Percentiles rank a stretch among this genome's conserved stretches.
These are phyloP conservation scores for Trichosporon sp. DNA, from an alignment of 1,284 basidiomycete species.

Conservation along the genomic window DNA sequence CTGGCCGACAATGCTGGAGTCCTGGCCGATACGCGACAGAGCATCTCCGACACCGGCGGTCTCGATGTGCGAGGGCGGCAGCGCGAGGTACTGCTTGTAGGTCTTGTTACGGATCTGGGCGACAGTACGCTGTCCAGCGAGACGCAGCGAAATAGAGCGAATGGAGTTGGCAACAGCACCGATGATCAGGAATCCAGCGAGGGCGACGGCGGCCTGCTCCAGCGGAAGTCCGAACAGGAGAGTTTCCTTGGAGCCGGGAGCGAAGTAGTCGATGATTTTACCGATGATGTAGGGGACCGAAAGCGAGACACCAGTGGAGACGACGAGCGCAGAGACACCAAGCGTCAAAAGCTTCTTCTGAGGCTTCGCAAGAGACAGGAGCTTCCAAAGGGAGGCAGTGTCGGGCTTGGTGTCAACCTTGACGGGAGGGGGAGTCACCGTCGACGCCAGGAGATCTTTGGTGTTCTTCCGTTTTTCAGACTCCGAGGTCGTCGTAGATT, in stretches of 20 bases:
- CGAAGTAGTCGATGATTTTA: slow-evolving; percentile 48
- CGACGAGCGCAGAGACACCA: slow-evolving; percentile 35
- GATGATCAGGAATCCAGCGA: slow-evolving; percentile 34
- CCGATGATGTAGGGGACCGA: slow-evolving; percentile 45
- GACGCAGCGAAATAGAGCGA: slow-evolving; percentile 38
- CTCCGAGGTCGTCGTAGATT: slow-evolving; percentile 1
- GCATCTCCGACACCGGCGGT: slow-evolving; percentile 45
- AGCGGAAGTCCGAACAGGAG: slow-evolving; percentile 43
- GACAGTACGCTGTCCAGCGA: slow-evolving; percentile 47
- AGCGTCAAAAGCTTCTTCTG: slow-evolving; percentile 41
- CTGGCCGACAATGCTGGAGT: slow-evolving; percentile 47
- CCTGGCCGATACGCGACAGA: slow-evolving; percentile 46
- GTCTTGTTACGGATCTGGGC: slow-evolving; percentile 45
- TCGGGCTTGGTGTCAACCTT: slow-evolving; percentile 30
- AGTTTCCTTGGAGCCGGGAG: slow-evolving; percentile 41
- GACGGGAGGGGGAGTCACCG: not conserved
- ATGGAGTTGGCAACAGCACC: slow-evolving; percentile 45
- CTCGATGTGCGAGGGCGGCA: slow-evolving; percentile 48
- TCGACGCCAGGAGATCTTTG: not conserved
- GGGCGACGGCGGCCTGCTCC: slow-evolving; percentile 37
- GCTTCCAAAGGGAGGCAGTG: slow-evolving; percentile 39
- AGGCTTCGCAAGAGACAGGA: slow-evolving; percentile 42
- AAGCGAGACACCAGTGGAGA: slow-evolving; percentile 43
- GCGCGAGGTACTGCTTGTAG: slow-evolving; percentile 43
- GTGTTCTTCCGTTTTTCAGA: not conserved